Conservation (phyloP, 148 eudicot species). For the Chenopodium album region DNA sequence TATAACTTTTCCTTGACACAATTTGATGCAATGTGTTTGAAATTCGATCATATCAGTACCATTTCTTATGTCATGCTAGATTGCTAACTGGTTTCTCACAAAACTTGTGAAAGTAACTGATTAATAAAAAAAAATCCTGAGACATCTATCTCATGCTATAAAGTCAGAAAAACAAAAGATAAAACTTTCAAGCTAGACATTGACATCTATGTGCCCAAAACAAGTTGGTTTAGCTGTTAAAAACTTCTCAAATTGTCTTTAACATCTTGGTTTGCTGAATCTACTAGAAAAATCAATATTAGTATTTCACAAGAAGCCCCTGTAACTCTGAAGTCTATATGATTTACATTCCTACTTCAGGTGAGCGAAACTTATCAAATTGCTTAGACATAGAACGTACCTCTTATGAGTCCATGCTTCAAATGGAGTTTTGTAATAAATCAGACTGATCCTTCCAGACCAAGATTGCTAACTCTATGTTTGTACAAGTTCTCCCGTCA, state of each 20-base stretch:
- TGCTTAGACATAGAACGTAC: neutral
- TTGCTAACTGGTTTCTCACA: too few species aligned
- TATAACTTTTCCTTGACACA: neutral
- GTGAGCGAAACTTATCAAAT: neutral
- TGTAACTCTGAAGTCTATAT: neutral
- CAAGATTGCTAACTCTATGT: conserved; percentile 4
- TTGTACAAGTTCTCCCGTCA: conserved; percentile 24
- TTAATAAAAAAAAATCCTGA: neutral
- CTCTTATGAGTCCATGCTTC: conserved; percentile 4
- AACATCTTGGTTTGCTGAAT: neutral
- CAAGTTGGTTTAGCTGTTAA: too few species aligned
- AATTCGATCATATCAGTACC: neutral
- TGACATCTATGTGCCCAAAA: neutral
- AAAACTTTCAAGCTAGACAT: neutral
- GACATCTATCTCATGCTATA: too few species aligned
- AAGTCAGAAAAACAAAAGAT: neutral
- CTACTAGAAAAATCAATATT: neutral
- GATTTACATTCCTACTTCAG: neutral
- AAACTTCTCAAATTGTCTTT: neutral
- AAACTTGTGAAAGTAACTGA: neutral
- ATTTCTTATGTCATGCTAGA: neutral
- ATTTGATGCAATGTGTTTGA: neutral
- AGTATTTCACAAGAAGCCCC: neutral
- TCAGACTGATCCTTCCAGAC: neutral
- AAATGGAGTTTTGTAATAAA: neutral